These are phyloP conservation scores for Sicyos baderoa DNA, from an alignment of 306 rosid species.

Conservation along the genomic window DNA sequence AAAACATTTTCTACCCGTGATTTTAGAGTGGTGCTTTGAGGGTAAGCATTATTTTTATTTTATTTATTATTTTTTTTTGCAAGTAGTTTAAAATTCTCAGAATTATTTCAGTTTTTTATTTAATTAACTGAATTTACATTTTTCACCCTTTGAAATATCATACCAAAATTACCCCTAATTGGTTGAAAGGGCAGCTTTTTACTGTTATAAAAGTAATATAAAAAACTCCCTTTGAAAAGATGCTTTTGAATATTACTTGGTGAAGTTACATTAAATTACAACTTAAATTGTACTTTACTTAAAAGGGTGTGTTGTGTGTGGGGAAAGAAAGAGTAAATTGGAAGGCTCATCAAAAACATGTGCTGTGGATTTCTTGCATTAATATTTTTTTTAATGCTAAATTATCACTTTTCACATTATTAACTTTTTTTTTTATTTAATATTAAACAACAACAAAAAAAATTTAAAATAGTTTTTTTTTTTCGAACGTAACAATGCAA, in stretches of 20 bases:
- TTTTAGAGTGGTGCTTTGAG: neutral
- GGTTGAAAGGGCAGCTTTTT: neutral
- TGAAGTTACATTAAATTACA: slow-evolving; percentile 5
- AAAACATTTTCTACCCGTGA: neutral
- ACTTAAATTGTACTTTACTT: slow-evolving; percentile 11
- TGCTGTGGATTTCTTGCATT: slow-evolving; percentile 15
- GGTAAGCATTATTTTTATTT: neutral
- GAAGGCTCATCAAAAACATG: slow-evolving; percentile 14
- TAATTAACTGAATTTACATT: neutral
- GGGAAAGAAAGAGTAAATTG: slow-evolving; percentile 11
- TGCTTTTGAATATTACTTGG: neutral
- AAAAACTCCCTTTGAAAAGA: neutral
- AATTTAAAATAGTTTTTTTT: too few relatives aligned
- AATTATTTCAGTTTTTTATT: neutral
- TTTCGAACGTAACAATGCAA: too few relatives aligned
- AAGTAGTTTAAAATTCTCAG: neutral
- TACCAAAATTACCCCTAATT: neutral
- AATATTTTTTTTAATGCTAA: slow-evolving; percentile 12
- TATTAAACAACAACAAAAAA: neutral
- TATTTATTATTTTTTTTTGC: neutral
- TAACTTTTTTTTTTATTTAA: neutral
- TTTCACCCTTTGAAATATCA: neutral
- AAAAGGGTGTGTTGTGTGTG: neutral
- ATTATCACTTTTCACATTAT: neutral
- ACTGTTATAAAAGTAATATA: neutral